Base-by-base conservation (phyloP, 2,329 filamentous ascomycete species). In the Scolecobasidium constrictum region DNA sequence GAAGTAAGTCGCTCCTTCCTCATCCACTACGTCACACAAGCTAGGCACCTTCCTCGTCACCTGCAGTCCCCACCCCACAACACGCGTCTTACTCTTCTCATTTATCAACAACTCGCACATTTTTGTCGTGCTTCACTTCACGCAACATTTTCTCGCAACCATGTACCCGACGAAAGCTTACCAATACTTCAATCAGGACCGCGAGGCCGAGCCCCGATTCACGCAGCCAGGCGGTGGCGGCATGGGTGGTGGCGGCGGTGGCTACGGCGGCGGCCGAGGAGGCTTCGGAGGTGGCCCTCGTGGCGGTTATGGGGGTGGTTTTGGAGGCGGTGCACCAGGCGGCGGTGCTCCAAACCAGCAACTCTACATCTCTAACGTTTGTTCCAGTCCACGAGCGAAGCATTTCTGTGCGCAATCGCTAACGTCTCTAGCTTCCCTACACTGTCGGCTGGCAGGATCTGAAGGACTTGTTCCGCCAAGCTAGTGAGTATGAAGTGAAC, bases 391-490 rank as follows among this genome's bases (percentile, higher is more conserved):
- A n/a, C n/a, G n/a, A n/a, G n/a, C n/a, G n/a, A n/a, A n/a, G n/a
- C n/a, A n/a, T n/a, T n/a, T n/a, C n/a, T n/a, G n/a, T n/a, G n/a
- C n/a, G n/a, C n/a, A n/a, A n/a, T n/a, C n/a, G 43, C 55, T 40
- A 50, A 48, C 50, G 47, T 44, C 49, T 54, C 34, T 66, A 98
- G 92, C 84, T 98, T 54, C 92, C 92, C 16, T 98, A 88, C 69
- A 94, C 86, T 51, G 86, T 94, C 55, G 92, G 92, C 61, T 98
- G 92, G 92, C 92, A 98, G 68, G 92, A 98, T 65, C 71, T 98
- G 54, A 98, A 98, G 70, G 92, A 98, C 65, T 75, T 98, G 52
- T 98, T 98, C 75, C 85, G 92, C 59, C 88, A 95, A 75, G 88
- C 92, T 68, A 86, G 88, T 94, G 73, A 75, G 86, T 73, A 46